Percentiles rank a stretch among this genome's conserved stretches.
Evolutionary conservation across 805 yeast species (phyloP).

Genomic region (Candida sanyiensis): DNA sequence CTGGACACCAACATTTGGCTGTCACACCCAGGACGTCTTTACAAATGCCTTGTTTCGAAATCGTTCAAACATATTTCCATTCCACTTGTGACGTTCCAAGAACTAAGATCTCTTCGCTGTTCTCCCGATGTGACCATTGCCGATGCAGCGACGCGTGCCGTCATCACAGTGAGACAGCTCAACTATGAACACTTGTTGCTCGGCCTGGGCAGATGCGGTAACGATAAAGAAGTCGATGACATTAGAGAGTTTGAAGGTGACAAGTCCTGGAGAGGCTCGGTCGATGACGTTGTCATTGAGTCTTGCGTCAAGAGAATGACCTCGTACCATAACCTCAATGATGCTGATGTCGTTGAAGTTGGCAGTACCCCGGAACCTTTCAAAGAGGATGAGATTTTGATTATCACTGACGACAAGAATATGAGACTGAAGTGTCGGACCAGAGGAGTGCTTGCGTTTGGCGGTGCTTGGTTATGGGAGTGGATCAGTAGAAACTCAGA

Average conservation of each 20-base stretch:
- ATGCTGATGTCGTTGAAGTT: background rate
- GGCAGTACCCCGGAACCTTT: background rate
- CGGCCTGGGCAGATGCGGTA: conserved; percentile 41
- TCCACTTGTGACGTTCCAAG: conserved; percentile 75
- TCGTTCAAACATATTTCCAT: conserved; percentile 51
- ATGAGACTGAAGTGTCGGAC: conserved; percentile 63
- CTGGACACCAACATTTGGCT: conserved; percentile 79
- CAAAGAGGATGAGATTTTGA: conserved; percentile 31
- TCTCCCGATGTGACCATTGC: conserved; percentile 68
- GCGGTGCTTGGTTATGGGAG: conserved; percentile 55
- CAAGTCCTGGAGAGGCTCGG: conserved; percentile 64
- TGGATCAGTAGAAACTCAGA: conserved; percentile 40
- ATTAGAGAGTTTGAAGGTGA: conserved; percentile 70
- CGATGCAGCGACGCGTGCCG: conserved; percentile 78
- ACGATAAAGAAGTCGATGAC: conserved; percentile 63
- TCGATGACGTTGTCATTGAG: conserved; percentile 60
- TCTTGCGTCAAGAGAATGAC: conserved; percentile 28
- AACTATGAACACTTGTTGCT: conserved; percentile 46
- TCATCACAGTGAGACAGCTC: conserved; percentile 64
- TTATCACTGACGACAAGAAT: conserved; percentile 70
- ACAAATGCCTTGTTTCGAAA: conserved; percentile 56
- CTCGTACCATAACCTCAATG: conserved; percentile 5
- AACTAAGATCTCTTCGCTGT: conserved; percentile 61
- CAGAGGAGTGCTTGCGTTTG: conserved; percentile 48
- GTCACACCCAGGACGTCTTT: conserved; percentile 72